phyloP scores from a whole-genome alignment of 179 eudicot genomes.

The Silene coronaria region DNA sequence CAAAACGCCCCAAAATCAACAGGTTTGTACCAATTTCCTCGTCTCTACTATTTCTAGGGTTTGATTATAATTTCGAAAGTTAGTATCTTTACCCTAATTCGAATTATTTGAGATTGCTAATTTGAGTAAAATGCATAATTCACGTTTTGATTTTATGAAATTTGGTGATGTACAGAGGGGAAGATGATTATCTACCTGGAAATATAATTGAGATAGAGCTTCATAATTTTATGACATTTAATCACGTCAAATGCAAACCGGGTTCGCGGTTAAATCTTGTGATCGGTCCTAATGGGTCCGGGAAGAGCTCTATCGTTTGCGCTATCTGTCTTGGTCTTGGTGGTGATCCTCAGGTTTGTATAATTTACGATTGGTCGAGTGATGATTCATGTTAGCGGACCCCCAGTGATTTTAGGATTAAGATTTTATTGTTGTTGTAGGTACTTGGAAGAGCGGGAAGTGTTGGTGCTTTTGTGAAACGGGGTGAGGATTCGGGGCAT shows the following conservation, averaged over 20 bases:
- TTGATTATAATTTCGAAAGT: neutral
- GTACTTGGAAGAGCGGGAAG: constrained; percentile 85
- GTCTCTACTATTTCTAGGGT: neutral
- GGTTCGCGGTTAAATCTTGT: constrained; percentile 84
- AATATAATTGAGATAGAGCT: constrained; percentile 84
- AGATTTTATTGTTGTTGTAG: constrained; percentile 39
- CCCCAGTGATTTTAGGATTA: neutral
- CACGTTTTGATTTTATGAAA: neutral
- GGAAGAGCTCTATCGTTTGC: constrained; percentile 92
- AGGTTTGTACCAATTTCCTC: constrained; percentile 32
- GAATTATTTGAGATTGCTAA: neutral
- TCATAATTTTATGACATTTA: constrained; percentile 83
- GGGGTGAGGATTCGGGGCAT: constrained; percentile 81
- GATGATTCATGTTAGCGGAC: neutral
- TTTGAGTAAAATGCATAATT: neutral
- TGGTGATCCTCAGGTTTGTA: constrained; percentile 88
- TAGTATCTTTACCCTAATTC: neutral
- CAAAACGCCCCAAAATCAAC: constrained; percentile 56
- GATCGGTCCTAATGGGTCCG: constrained; percentile 94
- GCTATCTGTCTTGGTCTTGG: constrained; percentile 95
- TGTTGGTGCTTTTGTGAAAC: constrained; percentile 82
- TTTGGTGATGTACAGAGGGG: constrained; percentile 44
- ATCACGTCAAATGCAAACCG: constrained; percentile 62
- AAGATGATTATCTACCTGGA: constrained; percentile 84
- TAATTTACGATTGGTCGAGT: neutral